Evolutionary conservation across 306 rosid species (phyloP), one percentile per base, ranked within the genome.

Genomic region (Comarum palustre): DNA sequence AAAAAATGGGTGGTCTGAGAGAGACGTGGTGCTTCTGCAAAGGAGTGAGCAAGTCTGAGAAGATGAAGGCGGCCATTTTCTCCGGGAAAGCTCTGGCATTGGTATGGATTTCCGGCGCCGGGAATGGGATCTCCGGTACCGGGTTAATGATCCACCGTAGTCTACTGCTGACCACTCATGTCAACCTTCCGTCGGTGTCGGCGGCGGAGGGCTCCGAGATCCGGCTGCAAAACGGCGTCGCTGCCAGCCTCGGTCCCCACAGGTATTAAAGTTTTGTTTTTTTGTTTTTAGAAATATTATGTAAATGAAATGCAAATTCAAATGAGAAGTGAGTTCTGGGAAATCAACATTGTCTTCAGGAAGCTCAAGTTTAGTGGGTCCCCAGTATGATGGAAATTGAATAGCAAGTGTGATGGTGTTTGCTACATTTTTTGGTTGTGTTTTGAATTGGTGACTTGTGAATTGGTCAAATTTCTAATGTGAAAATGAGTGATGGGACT

Each of bases 11-110:
- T 41, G 90, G 86, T 80, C 79, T 95, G 50, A 84, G 86, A 38
- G 97, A 95, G 64, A 86, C 99, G 20, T 90, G 92, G 97, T 95
- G 99, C 66, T 95, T 95, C 83, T 95, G 99, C 81, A 95, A 90
- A 82, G 99, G 99, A 27, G 87, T 90, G 22, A 81, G 97, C 75
- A 95, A 92, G 87, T 83, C 93, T 1, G 99, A 95, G 87, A 77
- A 85, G 61, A 90, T 86, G 90, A 90, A 90, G 69, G 96, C 74
- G 42, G 74, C 97, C 47, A 90, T 95, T 72, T 95, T 86, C 76
- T 69, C 93, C 8, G 87, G 85, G 11, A 92, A 90, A 76, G 86
- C 82, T 29, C 88, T 86, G 6, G 93, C 96, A 68, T 83, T 90
- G 80, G 97, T 84, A 50, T 83, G 88, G 73, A 82, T 90, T 75